Evolutionary conservation across 441 rosid species (phyloP).

Genomic region (Capsella rubella): DNA sequence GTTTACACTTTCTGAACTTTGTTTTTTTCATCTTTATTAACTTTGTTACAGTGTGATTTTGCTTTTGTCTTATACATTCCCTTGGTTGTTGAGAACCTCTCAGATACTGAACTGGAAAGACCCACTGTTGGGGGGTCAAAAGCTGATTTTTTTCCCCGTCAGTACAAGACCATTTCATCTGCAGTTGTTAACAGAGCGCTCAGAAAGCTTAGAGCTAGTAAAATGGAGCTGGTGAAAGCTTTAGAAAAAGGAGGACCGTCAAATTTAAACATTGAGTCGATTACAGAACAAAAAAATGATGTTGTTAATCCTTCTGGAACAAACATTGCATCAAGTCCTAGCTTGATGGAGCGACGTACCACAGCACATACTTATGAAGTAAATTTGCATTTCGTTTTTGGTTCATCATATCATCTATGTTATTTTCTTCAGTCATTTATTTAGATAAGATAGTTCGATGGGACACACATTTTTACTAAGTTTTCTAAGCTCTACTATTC

Average conservation of each 20-base stretch:
- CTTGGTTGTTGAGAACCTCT: slow-evolving; percentile 19
- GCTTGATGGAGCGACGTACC: slow-evolving; percentile 41
- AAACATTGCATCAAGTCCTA: slow-evolving; percentile 7
- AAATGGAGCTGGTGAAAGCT: slow-evolving; percentile 39
- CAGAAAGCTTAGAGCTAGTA: slow-evolving; percentile 28
- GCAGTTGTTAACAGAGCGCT: slow-evolving; percentile 33
- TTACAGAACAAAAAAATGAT: slow-evolving; percentile 24
- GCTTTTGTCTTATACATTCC: not conserved
- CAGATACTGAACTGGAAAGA: slow-evolving; percentile 15
- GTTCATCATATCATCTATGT: slow-evolving; percentile 1
- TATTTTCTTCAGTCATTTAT: not conserved
- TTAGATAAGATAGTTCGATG: slow-evolving; percentile 15
- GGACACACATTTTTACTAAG: slow-evolving; percentile 4
- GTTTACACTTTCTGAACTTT: slow-evolving; percentile 31
- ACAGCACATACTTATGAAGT: slow-evolving; percentile 41
- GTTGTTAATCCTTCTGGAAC: slow-evolving; percentile 23
- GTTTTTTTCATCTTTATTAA: slow-evolving; percentile 8
- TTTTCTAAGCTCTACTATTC: not conserved
- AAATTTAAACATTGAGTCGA: slow-evolving; percentile 1
- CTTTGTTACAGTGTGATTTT: slow-evolving; percentile 9
- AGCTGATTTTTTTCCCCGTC: slow-evolving; percentile 9
- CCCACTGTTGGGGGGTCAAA: not conserved
- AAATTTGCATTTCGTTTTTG: not conserved
- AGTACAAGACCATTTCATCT: slow-evolving; percentile 33
- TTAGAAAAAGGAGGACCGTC: slow-evolving; percentile 36